Percentiles rank a stretch among this genome's conserved stretches.
Evolutionary conservation across 345 rosid genomes (phyloP).

Genomic region (Moringa oleifera): DNA sequence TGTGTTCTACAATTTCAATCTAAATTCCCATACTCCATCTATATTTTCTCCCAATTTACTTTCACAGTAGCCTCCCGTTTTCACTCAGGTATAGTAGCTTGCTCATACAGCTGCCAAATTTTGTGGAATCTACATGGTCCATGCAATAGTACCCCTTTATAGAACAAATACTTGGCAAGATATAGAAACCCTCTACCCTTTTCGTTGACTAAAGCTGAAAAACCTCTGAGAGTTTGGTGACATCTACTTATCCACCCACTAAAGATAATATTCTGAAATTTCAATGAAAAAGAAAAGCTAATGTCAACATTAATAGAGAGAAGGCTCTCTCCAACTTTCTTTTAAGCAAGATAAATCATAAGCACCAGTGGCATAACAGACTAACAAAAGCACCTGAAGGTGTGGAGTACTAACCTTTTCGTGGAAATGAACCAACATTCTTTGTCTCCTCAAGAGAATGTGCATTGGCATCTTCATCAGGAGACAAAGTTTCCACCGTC

Average conservation of each 20-base stretch:
- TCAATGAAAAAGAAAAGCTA: not conserved
- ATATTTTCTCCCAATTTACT: no score
- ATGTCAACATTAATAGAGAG: not conserved
- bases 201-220: no score
- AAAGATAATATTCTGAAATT: not conserved
- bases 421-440: conserved; percentile 27
- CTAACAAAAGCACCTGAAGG: not conserved
- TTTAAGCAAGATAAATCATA: not conserved
- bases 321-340: not conserved
- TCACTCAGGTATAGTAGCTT: no score
- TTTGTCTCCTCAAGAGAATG: conserved; percentile 12
- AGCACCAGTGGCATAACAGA: not conserved
- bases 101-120: no score
- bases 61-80: not conserved
- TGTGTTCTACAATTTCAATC: no score
- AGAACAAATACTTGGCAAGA: no score
- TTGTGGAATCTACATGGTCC: no score
- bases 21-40: no score
- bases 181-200: no score
- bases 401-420: conserved; percentile 33
- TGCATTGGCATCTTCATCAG: conserved; percentile 18
- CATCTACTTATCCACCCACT: not conserved
- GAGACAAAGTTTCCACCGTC: conserved; percentile 17
- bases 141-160: no score
- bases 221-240: no score